phyloP scores from a whole-genome alignment of 768 basidiomycete genomes.

The Auriscalpium orientale region DNA sequence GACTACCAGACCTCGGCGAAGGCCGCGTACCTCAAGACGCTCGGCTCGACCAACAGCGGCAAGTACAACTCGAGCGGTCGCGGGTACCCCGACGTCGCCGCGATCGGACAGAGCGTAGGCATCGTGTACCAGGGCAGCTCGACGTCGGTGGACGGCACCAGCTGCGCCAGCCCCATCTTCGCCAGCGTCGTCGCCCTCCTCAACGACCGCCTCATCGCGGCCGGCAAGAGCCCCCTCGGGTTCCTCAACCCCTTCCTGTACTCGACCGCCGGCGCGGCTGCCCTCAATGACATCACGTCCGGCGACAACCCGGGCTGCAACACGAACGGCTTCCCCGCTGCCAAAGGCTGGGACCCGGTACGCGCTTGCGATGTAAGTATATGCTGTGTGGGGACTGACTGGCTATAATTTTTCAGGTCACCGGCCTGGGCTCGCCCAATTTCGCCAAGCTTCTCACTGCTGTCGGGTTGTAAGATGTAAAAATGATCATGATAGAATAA shows the following conservation, averaged over 20 bases:
- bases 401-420: slow-evolving; percentile 28
- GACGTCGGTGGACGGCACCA: slow-evolving; percentile 22
- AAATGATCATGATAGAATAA: neutral
- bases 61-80: neutral
- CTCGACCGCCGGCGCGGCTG: neutral
- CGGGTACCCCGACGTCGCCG: slow-evolving; percentile 30
- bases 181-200: slow-evolving; percentile 26
- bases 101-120: slow-evolving; percentile 26
- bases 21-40: neutral
- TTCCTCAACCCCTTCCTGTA: slow-evolving; percentile 15
- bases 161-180: slow-evolving; percentile 25
- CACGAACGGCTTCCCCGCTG: slow-evolving; percentile 10
- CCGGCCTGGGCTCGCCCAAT: slow-evolving; percentile 48
- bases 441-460: slow-evolving; percentile 39
- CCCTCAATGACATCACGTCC: slow-evolving; percentile 21
- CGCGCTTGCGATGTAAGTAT: neutral
- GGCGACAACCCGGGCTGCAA: slow-evolving; percentile 18
- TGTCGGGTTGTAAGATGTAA: slow-evolving; percentile 13
- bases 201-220: slow-evolving; percentile 23
- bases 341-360: slow-evolving; percentile 8
- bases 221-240: slow-evolving; percentile 15
- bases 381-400: neutral
- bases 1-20: slow-evolving; percentile 19
- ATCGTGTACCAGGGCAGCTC: neutral
- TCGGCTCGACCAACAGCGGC: neutral